Conservation (phyloP, 2,329 filamentous ascomycete species). For the Nectriaceae sp. region DNA sequence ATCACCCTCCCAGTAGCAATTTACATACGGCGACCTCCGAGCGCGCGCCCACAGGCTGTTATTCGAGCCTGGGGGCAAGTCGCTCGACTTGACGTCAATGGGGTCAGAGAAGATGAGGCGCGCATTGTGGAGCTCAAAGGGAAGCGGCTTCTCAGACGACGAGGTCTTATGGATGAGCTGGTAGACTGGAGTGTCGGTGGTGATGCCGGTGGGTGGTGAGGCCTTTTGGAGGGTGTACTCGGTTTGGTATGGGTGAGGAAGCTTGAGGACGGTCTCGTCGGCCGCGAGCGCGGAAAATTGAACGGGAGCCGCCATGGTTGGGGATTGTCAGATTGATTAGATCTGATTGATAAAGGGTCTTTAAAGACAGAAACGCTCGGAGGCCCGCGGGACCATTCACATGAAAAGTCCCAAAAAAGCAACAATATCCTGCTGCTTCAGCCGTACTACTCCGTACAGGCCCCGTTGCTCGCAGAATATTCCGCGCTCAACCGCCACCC, state of each 20-base stretch:
- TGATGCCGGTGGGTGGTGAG: constrained; percentile 18
- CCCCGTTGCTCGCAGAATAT: too few species aligned
- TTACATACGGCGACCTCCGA: constrained; percentile 51
- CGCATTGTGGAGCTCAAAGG: constrained; percentile 35
- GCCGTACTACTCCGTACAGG: too few species aligned
- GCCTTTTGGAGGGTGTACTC: constrained; percentile 44
- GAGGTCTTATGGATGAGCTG: constrained; percentile 35
- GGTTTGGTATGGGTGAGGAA: constrained; percentile 52
- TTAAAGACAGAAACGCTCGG: neutral
- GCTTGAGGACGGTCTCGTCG: constrained; percentile 45
- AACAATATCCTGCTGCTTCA: too few species aligned
- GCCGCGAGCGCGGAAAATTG: constrained; percentile 25
- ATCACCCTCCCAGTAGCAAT: constrained; percentile 45
- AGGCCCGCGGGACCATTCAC: too few species aligned
- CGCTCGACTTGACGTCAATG: constrained; percentile 49
- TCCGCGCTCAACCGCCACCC: too few species aligned
- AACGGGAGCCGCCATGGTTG: constrained; percentile 19
- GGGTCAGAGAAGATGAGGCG: constrained; percentile 48
- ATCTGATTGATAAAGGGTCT: neutral
- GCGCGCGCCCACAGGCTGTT: constrained; percentile 60
- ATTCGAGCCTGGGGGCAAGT: constrained; percentile 51
- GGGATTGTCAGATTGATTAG: neutral
- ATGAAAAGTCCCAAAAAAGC: too few species aligned
- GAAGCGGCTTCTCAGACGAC: constrained; percentile 28
- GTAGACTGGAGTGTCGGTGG: constrained; percentile 31